These are phyloP conservation scores for Tuctoria greenei DNA, from an alignment of 176 grass and related monocot genomes.

Conservation along the genomic window DNA sequence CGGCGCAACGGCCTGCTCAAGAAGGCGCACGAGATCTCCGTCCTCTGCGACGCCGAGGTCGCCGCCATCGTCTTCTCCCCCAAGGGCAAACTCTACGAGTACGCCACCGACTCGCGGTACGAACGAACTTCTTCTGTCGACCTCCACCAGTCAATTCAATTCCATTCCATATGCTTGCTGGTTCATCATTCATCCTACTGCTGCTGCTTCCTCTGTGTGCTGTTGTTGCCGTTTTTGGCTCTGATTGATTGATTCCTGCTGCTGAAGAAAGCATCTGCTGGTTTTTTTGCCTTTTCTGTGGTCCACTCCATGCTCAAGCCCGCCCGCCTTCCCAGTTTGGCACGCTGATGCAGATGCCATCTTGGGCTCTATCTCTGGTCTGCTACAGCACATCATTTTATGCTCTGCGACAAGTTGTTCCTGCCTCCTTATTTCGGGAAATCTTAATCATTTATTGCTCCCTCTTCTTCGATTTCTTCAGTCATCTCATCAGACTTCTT, in stretches of 20 bases:
- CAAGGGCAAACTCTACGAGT: conserved; percentile 86
- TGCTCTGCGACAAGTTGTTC: conserved; percentile 10
- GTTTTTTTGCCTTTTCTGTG: conserved; percentile 18
- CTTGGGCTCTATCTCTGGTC: neutral
- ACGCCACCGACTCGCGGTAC: conserved; percentile 50
- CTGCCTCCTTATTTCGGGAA: conserved; percentile 44
- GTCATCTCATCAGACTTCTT: too few species aligned
- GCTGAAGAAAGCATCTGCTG: conserved; percentile 21
- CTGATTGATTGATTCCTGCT: neutral
- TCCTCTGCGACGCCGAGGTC: conserved; percentile 76
- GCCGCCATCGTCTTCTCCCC: conserved; percentile 74
- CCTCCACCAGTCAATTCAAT: too few species aligned
- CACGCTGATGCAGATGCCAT: neutral
- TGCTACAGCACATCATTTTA: conserved; percentile 54
- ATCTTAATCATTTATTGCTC: conserved; percentile 9
- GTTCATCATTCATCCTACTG: neutral
- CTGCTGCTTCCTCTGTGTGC: neutral
- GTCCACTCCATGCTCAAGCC: neutral
- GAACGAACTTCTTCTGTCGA: rapidly evolving
- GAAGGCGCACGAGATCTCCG: conserved; percentile 92
- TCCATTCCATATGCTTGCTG: too few species aligned
- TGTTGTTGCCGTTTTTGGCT: conserved; percentile 25
- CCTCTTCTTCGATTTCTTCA: neutral
- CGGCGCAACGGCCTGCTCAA: conserved; percentile 66
- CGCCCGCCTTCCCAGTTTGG: neutral